A percentile compares a stretch with the other conserved stretches of the same genome.
Conservation (phyloP, 2,329 filamentous ascomycete genomes). For the Apiospora sp. region DNA sequence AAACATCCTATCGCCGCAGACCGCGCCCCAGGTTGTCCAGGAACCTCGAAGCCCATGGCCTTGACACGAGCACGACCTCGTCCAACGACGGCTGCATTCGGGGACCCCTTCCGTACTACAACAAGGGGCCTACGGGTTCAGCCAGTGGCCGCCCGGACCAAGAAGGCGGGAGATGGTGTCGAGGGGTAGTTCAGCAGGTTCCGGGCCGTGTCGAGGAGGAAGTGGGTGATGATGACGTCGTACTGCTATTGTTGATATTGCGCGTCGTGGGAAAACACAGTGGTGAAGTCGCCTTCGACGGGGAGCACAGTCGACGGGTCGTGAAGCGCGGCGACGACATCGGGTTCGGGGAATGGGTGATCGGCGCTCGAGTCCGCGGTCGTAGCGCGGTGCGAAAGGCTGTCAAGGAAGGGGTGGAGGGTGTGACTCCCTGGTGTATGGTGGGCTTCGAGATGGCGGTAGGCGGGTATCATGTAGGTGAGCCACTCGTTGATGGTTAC, state of each 20-base stretch:
- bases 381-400: conserved; percentile 63
- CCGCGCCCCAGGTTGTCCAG: conserved; percentile 41
- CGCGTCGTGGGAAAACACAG: conserved; percentile 39
- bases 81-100: conserved; percentile 63
- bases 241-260: conserved; percentile 37
- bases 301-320: conserved; percentile 48
- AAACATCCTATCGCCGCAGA: conserved; percentile 54
- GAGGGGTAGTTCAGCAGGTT: conserved; percentile 61
- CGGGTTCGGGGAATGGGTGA: conserved; percentile 54
- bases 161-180: conserved; percentile 60
- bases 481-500: conserved; percentile 67
- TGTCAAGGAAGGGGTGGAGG: conserved; percentile 61
- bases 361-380: conserved; percentile 52
- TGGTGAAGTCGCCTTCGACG: conserved; percentile 65
- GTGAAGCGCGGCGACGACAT: conserved; percentile 37
- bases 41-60: conserved; percentile 59
- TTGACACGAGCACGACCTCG: conserved; percentile 58
- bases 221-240: conserved; percentile 62
- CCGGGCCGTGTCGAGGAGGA: conserved; percentile 68
- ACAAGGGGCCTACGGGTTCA: conserved; percentile 62
- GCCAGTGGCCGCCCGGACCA: conserved; percentile 57
- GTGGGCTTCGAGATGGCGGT: conserved; percentile 55
- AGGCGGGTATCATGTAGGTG: conserved; percentile 63
- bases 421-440: conserved; percentile 36
- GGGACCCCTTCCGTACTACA: conserved; percentile 64